Percentiles rank a stretch among this genome's conserved stretches.
Evolutionary conservation across 805 yeast species (phyloP).

Genomic region (Saccharomycopsis sp.): DNA sequence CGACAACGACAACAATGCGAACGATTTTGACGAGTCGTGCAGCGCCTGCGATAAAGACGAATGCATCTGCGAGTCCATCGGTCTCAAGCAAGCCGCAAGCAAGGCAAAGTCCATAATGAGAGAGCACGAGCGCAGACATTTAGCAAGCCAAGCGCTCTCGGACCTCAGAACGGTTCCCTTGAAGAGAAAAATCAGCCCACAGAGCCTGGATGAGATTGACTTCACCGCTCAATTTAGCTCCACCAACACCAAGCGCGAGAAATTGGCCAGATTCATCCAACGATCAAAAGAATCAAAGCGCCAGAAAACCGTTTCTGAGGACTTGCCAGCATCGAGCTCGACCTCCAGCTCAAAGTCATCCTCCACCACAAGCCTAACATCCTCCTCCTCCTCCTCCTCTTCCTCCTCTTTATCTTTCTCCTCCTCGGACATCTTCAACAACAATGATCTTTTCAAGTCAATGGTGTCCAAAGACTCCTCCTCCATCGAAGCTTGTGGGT

Average conservation of each 20-base stretch:
- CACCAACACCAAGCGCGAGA: slow-evolving; percentile 18
- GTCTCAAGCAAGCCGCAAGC: slow-evolving; percentile 23
- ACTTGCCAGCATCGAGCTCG: background rate
- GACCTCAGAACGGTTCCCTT: slow-evolving; percentile 8
- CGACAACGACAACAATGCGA: slow-evolving; percentile 7
- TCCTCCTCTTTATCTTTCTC: background rate
- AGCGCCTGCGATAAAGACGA: slow-evolving; percentile 62
- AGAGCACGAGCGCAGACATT: background rate
- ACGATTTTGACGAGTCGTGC: slow-evolving; percentile 34
- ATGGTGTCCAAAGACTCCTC: slow-evolving; percentile 9
- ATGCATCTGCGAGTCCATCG: slow-evolving; percentile 50
- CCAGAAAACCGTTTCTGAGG: background rate
- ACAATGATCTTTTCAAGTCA: slow-evolving; percentile 15
- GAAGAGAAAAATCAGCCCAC: slow-evolving; percentile 8
- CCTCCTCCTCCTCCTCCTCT: background rate
- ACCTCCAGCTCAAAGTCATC: background rate
- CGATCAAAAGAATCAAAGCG: background rate
- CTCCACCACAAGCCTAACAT: background rate
- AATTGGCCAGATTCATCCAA: slow-evolving; percentile 12
- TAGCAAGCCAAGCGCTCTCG: background rate
- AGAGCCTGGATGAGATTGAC: slow-evolving; percentile 13
- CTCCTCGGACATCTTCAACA: slow-evolving; percentile 8
- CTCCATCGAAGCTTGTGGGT: slow-evolving; percentile 68
- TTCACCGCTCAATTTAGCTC: slow-evolving; percentile 12
- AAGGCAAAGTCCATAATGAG: slow-evolving; percentile 4